Evolutionary conservation across 2,329 filamentous ascomycete species (phyloP), one percentile per base, ranked within the genome.

Genomic region (Didymella pinodella): DNA sequence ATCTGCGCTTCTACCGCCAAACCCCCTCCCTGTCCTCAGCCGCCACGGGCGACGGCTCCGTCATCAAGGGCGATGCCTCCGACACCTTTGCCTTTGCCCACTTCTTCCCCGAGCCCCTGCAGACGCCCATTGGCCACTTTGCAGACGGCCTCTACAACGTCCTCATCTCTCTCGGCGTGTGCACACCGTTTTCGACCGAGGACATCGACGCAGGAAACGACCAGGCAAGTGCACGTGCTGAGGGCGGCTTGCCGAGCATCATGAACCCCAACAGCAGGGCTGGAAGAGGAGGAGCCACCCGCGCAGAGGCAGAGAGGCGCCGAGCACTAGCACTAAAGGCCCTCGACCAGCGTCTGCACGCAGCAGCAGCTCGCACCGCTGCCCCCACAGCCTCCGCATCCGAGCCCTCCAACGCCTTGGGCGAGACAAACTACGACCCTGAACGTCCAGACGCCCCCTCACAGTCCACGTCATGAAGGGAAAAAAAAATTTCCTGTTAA

Each of bases 81-180:
- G 95, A 99, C 78, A 97, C 93, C 0, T 99, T 99, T 75, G 90
- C 93, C 7, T 96, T 99, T 76, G 90, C 93, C 65, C 92, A 95
- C 70, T 97, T 99, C 82, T 98, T 98, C 80, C 95, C 95, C 0
- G 90, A 90, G 48, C 87, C 89, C 3, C 81, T 91, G 41, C 94
- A 97, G 75, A 90, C 92, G 0, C 82, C 91, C 14, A 84, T 98
- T 41, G 86, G 89, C 16, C 84, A 87, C 10, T 75, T 96, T n/a
- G 85, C 90, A 11, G 88, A 92, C 67, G 83, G 87, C 61, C 77
- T 97, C 26, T 97, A 94, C 79, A 83, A 85, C 57, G 76, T 90
- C 4, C 82, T 97, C 1, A 89, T 97, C 1, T 83, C 90, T 5
- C 75, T 96, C 72, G 88, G 86, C 66, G 78, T 98, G 47, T 94